Evolutionary conservation across 129 eudicot species (phyloP).

Genomic region (Rutidosis leptorrhynchoides): DNA sequence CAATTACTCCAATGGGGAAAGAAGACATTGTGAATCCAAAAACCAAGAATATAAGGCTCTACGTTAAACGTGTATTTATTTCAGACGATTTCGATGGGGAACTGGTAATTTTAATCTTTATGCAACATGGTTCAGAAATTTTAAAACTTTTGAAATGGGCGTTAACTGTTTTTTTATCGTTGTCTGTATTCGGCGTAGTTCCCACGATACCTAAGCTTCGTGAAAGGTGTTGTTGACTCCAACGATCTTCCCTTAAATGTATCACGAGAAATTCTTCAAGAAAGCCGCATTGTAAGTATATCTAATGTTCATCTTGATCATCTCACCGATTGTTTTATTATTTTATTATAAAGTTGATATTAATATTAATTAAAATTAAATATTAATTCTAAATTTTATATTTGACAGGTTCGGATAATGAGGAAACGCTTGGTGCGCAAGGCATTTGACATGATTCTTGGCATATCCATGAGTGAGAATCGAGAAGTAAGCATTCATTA

Average conservation of each 20-base stretch:
- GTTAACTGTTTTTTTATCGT: neutral
- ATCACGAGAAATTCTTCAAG: slow-evolving; percentile 96
- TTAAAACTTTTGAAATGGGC: slow-evolving; percentile 6
- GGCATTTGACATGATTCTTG: slow-evolving; percentile 94
- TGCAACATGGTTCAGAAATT: neutral
- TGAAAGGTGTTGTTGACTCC: slow-evolving; percentile 96
- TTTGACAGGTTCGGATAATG: slow-evolving; percentile 80
- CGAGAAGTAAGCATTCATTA: slow-evolving; percentile 49
- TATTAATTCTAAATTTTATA: neutral
- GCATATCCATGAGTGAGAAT: slow-evolving; percentile 81
- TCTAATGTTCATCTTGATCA: neutral
- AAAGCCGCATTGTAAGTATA: slow-evolving; percentile 90
- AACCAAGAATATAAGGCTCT: slow-evolving; percentile 89
- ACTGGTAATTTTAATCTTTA: slow-evolving; percentile 49
- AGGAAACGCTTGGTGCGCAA: slow-evolving; percentile 86
- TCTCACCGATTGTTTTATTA: slow-evolving; percentile 4
- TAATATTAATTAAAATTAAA: too few relatives aligned
- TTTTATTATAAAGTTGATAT: too few relatives aligned
- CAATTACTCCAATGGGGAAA: slow-evolving; percentile 66
- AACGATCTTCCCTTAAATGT: slow-evolving; percentile 96
- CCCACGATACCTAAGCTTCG: slow-evolving; percentile 86
- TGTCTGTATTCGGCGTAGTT: slow-evolving; percentile 44
- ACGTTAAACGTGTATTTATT: slow-evolving; percentile 91
- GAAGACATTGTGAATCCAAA: slow-evolving; percentile 79
- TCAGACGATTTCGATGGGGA: slow-evolving; percentile 98